A percentile compares a stretch with the other conserved stretches of the same genome.
Conservation (phyloP, 805 yeast genomes). For the Candida golubevii region DNA sequence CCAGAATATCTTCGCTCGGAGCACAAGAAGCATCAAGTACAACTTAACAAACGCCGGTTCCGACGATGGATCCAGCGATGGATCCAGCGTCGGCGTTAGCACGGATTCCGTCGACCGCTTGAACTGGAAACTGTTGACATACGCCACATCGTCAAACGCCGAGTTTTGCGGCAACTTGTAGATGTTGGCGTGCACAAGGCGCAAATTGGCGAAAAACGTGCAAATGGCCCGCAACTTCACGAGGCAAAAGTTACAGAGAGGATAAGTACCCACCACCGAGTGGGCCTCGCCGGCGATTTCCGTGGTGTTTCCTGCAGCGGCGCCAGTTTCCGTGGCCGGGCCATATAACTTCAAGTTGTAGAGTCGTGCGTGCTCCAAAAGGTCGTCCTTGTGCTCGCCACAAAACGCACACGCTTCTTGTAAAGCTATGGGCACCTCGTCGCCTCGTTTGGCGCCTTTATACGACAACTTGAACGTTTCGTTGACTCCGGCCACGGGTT, state of each 20-base stretch:
- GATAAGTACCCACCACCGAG: constrained; percentile 43
- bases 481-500: constrained; percentile 82
- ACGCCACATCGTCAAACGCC: constrained; percentile 24
- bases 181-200: constrained; percentile 51
- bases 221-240: constrained; percentile 75
- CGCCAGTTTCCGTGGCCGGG: constrained; percentile 13
- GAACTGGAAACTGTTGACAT: constrained; percentile 24
- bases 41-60: constrained; percentile 36
- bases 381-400: constrained; percentile 70
- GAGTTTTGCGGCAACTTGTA: constrained; percentile 49
- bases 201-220: constrained; percentile 73
- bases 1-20: constrained; percentile 78
- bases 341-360: constrained; percentile 57
- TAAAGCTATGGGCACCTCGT: constrained; percentile 60
- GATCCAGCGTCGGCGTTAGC: constrained; percentile 3
- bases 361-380: constrained; percentile 71
- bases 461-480: constrained; percentile 57
- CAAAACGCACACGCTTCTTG: constrained; percentile 77
- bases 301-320: constrained; percentile 9
- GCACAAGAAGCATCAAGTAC: constrained; percentile 51
- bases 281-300: constrained; percentile 20
- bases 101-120: constrained; percentile 19
- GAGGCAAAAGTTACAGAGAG: constrained; percentile 80
- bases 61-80: constrained; percentile 17
- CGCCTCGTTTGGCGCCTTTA: constrained; percentile 16